These are phyloP conservation scores for Ceriops decandra DNA, from an alignment of 345 rosid genomes.

Conservation along the genomic window DNA sequence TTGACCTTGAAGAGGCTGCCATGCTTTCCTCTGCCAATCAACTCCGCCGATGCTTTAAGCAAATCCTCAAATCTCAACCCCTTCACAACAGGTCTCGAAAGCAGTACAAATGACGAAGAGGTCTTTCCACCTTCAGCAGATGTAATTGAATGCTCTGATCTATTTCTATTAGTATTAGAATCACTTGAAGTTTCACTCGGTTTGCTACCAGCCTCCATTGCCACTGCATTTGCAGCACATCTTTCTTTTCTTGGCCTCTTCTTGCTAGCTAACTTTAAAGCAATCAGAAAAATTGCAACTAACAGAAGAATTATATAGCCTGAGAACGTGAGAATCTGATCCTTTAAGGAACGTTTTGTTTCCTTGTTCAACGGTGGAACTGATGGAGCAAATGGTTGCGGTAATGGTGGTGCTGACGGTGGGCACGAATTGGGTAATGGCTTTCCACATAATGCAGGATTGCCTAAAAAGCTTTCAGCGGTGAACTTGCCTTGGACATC, in stretches of 20 bases:
- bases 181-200: slow-evolving; percentile 21
- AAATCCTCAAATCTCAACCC: slow-evolving; percentile 46
- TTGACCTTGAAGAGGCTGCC: slow-evolving; percentile 60
- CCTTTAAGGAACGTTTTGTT: slow-evolving; percentile 14
- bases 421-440: slow-evolving; percentile 40
- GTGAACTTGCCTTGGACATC: slow-evolving; percentile 35
- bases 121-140: slow-evolving; percentile 34
- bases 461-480: slow-evolving; percentile 40
- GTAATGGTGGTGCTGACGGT: slow-evolving; percentile 14
- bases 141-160: slow-evolving; percentile 48
- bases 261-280: slow-evolving; percentile 23
- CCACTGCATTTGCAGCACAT: neutral
- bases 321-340: slow-evolving; percentile 33
- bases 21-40: slow-evolving; percentile 55
- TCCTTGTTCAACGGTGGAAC: slow-evolving; percentile 12
- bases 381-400: neutral
- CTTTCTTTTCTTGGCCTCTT: slow-evolving; percentile 17
- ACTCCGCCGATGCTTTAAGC: slow-evolving; percentile 59
- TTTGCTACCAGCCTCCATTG: slow-evolving; percentile 12
- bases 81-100: slow-evolving; percentile 31
- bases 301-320: slow-evolving; percentile 40
- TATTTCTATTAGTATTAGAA: slow-evolving; percentile 14
- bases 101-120: slow-evolving; percentile 42
- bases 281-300: slow-evolving; percentile 21
- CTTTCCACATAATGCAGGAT: slow-evolving; percentile 44